Evolutionary conservation across 2,329 filamentous ascomycete species (phyloP), one percentile per base, ranked within the genome.

Genomic region (Chalara sp.): DNA sequence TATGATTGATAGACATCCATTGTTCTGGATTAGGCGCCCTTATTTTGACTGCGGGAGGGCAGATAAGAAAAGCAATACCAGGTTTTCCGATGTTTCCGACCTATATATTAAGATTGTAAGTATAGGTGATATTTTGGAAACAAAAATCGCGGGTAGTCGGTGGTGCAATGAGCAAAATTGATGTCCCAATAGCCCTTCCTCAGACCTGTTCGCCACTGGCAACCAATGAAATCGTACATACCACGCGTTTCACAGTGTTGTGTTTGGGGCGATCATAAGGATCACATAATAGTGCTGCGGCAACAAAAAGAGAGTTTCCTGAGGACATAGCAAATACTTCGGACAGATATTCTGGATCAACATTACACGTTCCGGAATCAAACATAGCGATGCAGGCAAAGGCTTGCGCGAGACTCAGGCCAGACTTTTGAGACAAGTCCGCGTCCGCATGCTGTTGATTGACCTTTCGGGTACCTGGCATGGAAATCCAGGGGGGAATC

Each of bases 331-430:
- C 60, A 45, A 63, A 53, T 4, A 58, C 56, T 42, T 52, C 32
- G 1, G 47, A 30, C 7, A 61, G 46, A 6, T 13, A 11, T 5
- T 12, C 21, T 3, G 60, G 53, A n/a, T 50, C 29, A 4, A 62
- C 28, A 46, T 62, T 46, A 28, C 31, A 53, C 7, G n/a, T 21
- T 7, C 58, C 58, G 6, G 56, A 58, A n/a, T 61, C 61, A 44
- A 62, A 58, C 53, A 60, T 53, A 11, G 46, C 47, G n/a, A 63
- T 57, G 42, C 61, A 63, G 7, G 59, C 48, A 48, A 63, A 59
- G 6, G 46, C 41, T 39, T 60, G 32, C 29, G 41, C 29, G 30
- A 32, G 44, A n/a, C 35, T 32, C 30, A 46, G 32, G 1, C 11
- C 32, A 46, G 44, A 35, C 21, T 8, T 32, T 11, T n/a, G 11